A percentile compares a stretch with the other conserved stretches of the same genome.
phyloP scores from a whole-genome alignment of 2,329 filamentous ascomycete species.

The Neonectria sp. region DNA sequence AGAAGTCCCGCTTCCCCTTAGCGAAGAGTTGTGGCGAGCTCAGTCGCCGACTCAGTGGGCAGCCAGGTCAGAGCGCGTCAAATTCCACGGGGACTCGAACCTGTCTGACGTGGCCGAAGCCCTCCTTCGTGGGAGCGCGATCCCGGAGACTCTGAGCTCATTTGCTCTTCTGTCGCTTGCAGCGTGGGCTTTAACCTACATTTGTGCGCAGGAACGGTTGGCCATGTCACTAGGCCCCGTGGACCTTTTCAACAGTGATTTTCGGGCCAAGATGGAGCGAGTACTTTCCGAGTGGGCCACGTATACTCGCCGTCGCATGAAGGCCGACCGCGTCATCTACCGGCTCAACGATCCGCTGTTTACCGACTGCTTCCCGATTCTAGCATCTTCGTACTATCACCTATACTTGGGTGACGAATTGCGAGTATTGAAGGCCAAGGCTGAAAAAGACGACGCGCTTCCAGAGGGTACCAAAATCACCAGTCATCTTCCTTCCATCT shows the following conservation, averaged over 20 bases:
- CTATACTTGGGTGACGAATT: slow-evolving; percentile 1
- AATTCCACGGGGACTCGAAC: neutral
- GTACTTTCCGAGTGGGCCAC: slow-evolving; percentile 1
- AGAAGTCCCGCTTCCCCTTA: neutral
- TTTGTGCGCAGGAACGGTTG: neutral
- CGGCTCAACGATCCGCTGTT: neutral
- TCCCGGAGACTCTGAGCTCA: neutral
- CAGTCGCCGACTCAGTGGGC: slow-evolving; percentile 1
- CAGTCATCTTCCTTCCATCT: neutral
- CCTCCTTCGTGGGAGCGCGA: neutral
- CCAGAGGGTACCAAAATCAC: neutral
- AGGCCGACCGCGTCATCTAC: neutral
- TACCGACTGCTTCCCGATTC: slow-evolving; percentile 1
- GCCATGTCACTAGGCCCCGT: slow-evolving; percentile 1
- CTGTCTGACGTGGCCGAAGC: slow-evolving; percentile 2
- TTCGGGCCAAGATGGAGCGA: neutral
- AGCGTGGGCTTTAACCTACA: neutral
- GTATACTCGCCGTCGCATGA: slow-evolving; percentile 4
- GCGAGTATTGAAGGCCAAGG: neutral
- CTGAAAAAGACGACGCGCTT: neutral
- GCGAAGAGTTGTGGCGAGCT: slow-evolving; percentile 1
- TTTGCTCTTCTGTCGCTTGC: slow-evolving; percentile 1
- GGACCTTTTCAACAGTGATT: slow-evolving; percentile 1
- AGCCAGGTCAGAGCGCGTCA: neutral
- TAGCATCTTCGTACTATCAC: neutral